These are phyloP conservation scores for Bremia lactucae DNA, from an alignment of 352 stramenopile species.

Conservation along the genomic window DNA sequence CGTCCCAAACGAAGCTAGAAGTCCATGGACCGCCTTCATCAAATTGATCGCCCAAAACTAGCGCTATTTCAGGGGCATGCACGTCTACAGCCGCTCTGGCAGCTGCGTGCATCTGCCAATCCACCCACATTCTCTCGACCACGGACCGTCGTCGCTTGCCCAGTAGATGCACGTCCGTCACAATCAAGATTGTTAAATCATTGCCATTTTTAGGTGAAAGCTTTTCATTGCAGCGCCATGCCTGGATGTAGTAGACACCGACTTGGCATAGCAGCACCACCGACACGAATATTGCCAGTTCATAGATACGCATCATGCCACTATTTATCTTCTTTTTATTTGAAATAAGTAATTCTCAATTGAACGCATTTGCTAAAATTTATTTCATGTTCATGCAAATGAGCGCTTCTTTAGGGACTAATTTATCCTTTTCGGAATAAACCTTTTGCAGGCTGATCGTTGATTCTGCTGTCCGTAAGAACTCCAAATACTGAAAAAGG, in stretches of 20 bases:
- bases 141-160: constrained; percentile 47
- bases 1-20: constrained; percentile 34
- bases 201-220: constrained; percentile 1
- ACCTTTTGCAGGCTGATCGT: too few species aligned
- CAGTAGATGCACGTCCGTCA: constrained; percentile 68
- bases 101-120: constrained; percentile 48
- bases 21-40: constrained; percentile 60
- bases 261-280: constrained; percentile 32
- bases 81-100: constrained; percentile 33
- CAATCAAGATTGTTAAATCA: constrained; percentile 33
- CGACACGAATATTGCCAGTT: constrained; percentile 14
- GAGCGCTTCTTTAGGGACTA: too few species aligned
- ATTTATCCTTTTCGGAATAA: too few species aligned
- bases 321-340: too few species aligned
- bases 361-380: too few species aligned
- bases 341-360: too few species aligned
- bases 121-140: constrained; percentile 57
- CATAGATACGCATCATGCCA: constrained; percentile 12
- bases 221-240: constrained; percentile 25
- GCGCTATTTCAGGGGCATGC: constrained; percentile 39
- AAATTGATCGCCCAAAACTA: constrained; percentile 65
- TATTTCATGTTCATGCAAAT: too few species aligned
- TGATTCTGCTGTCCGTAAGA: too few species aligned
- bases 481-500: too few species aligned
- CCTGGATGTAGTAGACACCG: constrained; percentile 54